phyloP scores from a whole-genome alignment of 805 yeast species.

The Ogataea trehaloabstinens region DNA sequence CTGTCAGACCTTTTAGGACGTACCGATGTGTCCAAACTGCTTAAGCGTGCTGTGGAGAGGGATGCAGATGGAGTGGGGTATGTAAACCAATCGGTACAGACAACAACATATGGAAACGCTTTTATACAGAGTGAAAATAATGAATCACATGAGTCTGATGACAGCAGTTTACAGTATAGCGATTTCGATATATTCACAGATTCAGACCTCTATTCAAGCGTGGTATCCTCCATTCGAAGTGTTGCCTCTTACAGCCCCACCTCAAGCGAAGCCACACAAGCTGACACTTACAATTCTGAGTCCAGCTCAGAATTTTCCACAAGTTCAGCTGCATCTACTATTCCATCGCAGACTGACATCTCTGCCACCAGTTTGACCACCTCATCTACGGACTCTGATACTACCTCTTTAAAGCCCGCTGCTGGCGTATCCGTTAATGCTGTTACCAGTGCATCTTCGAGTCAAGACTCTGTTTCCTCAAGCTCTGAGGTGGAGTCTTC shows the following conservation, averaged over 20 bases:
- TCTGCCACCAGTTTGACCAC: background rate
- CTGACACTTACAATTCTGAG: background rate
- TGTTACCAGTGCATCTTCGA: background rate
- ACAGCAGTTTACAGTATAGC: background rate
- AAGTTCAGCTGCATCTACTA: background rate
- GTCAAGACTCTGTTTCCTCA: background rate
- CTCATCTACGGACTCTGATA: background rate
- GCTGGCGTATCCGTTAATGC: no score
- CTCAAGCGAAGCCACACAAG: background rate
- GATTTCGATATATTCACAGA: background rate
- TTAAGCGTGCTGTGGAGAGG: slow-evolving; percentile 9
- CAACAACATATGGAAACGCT: background rate
- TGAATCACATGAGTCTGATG: background rate
- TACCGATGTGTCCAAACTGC: slow-evolving; percentile 6
- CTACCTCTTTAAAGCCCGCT: background rate
- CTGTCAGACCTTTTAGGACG: slow-evolving; percentile 8
- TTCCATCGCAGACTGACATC: background rate
- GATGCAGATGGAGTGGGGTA: background rate
- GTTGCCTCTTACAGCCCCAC: background rate
- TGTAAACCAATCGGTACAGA: background rate
- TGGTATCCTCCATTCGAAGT: background rate
- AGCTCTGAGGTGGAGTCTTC: background rate
- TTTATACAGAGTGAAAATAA: background rate
- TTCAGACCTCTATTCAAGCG: background rate
- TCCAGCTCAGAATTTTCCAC: background rate